These are phyloP conservation scores for Leishmania mexicana DNA, from an alignment of 208 protist genomes.

Conservation along the genomic window DNA sequence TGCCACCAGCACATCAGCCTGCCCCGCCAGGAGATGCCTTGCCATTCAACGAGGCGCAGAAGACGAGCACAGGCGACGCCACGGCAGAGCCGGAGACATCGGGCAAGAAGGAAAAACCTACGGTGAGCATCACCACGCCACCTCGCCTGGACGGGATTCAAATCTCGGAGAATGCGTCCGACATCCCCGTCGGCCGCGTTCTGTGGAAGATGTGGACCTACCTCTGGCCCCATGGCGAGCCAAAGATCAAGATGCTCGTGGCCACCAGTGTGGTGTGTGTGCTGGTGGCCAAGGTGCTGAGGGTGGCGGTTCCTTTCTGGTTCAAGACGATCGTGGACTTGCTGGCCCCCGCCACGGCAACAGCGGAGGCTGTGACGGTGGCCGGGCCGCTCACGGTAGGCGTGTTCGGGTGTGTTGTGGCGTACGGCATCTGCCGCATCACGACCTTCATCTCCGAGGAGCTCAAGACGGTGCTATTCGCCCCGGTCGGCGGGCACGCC, in stretches of 20 bases:
- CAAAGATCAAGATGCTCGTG: conserved; percentile 71
- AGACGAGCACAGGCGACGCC: neutral
- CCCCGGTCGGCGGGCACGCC: conserved; percentile 84
- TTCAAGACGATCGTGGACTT: conserved; percentile 90
- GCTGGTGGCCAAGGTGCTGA: conserved; percentile 77
- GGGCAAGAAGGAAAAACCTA: neutral
- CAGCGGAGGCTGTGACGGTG: conserved; percentile 32
- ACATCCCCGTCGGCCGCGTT: conserved; percentile 80
- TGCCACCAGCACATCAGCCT: neutral
- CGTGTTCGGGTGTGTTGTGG: conserved; percentile 82
- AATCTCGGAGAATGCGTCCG: conserved; percentile 41
- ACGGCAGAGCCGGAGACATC: neutral
- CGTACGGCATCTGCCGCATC: conserved; percentile 85
- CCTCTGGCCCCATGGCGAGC: conserved; percentile 80
- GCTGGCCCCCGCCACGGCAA: conserved; percentile 54
- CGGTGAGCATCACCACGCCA: conserved; percentile 2
- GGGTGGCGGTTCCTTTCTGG: conserved; percentile 91
- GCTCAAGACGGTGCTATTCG: conserved; percentile 91
- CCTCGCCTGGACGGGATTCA: conserved; percentile 42
- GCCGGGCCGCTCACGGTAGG: conserved; percentile 65
- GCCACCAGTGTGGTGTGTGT: conserved; percentile 79
- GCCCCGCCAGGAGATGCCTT: neutral
- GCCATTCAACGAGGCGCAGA: neutral
- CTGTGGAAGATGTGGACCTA: conserved; percentile 74
- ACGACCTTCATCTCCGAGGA: conserved; percentile 83